Base-by-base conservation (phyloP, 805 yeast species). In the Metschnikowia santaceciliae region DNA sequence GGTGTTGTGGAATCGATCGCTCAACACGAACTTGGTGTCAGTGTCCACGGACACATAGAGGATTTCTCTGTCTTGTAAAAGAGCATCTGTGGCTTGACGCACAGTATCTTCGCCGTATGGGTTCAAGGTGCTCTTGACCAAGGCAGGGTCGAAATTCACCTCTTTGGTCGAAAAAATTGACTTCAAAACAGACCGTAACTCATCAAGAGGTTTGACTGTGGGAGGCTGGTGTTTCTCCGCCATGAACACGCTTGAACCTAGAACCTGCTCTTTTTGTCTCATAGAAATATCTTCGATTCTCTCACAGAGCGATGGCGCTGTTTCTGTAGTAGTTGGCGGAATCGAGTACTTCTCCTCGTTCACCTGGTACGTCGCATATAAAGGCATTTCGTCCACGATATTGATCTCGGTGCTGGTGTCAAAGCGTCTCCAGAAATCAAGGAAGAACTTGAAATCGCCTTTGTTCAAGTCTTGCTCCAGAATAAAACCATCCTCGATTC, bases 341-440 rank as follows among this genome's bases (percentile, higher is more conserved):
- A 81, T 73, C 0, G 70, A 69, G 56, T 78, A 81, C 23, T 71
- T 76, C 19, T 67, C 65, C 32, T 65, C 67, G 61, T 85, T 86
- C 14, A 76, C 82, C 3, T 70, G 74, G 56, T 70, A 72, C 39
- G 73, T 66, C 1, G 62, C 58, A 52, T 60, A 78, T 35, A 80
- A 64, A 13, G 73, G 79, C 56, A 58, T 70, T 47, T 57, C 63
- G 47, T 70, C 75, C 5, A 51, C 44, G 6, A 61, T 57, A 7
- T 56, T 62, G 14, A 69, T 56, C 22, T 61, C 64, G 6, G 70
- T 61, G 22, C 48, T 66, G 5, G 54, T 38, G 53, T 82, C 86
- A 34, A 77, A 70, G 15, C 78, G 76, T 46, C 72, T 74, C 97
- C 98, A 91, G 47, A 84, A 63, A 5, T 77, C 72, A 4, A 87